Percentiles rank a stretch among this genome's conserved stretches.
phyloP scores from a whole-genome alignment of 805 yeast genomes.

The Monosporozyma solicola region DNA sequence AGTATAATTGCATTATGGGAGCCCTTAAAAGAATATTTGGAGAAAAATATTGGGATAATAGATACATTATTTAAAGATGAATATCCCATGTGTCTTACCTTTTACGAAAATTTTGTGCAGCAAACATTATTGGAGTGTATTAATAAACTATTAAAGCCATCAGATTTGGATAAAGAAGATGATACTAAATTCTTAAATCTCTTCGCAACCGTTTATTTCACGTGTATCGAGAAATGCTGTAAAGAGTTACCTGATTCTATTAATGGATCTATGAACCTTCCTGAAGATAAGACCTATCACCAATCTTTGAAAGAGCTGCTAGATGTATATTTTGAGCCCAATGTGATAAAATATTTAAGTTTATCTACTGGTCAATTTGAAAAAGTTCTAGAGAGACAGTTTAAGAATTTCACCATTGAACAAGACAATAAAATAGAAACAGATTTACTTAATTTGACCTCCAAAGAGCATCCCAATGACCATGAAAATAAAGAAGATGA shows the following conservation, averaged over 20 bases:
- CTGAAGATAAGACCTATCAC: constrained; percentile 13
- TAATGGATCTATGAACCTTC: constrained; percentile 28
- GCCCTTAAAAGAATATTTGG: constrained; percentile 27
- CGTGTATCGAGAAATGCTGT: constrained; percentile 25
- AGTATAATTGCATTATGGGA: constrained; percentile 15
- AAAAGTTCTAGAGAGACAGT: constrained; percentile 17
- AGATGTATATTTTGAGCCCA: constrained; percentile 32
- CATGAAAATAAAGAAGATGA: background rate
- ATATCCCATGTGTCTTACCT: constrained; percentile 33
- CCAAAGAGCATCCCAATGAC: background rate
- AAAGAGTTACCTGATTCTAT: constrained; percentile 31
- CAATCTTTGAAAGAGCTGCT: constrained; percentile 26
- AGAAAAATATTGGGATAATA: constrained; percentile 30
- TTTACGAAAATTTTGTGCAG: constrained; percentile 33
- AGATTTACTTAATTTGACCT: constrained; percentile 3
- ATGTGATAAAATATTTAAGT: constrained; percentile 28
- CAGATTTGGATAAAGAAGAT: constrained; percentile 11
- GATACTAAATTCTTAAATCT: constrained; percentile 15
- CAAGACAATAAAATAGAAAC: constrained; percentile 19
- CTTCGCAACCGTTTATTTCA: constrained; percentile 29
- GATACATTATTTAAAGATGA: constrained; percentile 34
- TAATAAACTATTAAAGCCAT: constrained; percentile 17
- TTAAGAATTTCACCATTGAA: constrained; percentile 25
- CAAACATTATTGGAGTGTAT: constrained; percentile 28
- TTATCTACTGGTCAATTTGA: constrained; percentile 27